phyloP scores from a whole-genome alignment of 257 asterid genomes.

The Eucommia ulmoides region DNA sequence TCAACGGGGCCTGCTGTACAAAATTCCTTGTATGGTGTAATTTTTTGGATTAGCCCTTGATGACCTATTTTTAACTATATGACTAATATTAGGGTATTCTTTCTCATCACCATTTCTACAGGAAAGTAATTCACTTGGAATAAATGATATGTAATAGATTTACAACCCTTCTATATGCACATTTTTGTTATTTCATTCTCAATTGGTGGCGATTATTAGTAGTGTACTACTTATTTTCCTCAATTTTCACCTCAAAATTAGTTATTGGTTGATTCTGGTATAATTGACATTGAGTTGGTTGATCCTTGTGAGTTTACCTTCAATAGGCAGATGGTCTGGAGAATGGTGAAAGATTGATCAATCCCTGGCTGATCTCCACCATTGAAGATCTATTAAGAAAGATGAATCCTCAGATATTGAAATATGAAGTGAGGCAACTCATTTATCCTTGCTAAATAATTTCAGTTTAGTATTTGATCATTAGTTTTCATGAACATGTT shows the following conservation, averaged over 20 bases:
- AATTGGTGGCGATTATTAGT: neutral
- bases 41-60: too few species aligned
- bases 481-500: neutral
- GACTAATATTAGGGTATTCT: too few species aligned
- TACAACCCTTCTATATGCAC: neutral
- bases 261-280: neutral
- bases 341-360: conserved; percentile 31
- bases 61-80: too few species aligned
- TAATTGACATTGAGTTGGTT: conserved; percentile 7
- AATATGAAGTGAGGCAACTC: conserved; percentile 23
- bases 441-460: conserved; percentile 5
- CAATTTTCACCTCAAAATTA: too few species aligned
- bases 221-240: neutral
- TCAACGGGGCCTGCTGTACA: too few species aligned
- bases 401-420: conserved; percentile 22
- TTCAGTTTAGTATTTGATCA: neutral
- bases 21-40: too few species aligned
- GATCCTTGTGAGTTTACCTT: conserved; percentile 11
- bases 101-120: too few species aligned
- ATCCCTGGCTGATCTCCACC: conserved; percentile 71
- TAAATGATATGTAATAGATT: too few species aligned
- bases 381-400: conserved; percentile 21
- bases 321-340: conserved; percentile 32
- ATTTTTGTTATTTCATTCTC: neutral
- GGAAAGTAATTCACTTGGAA: too few species aligned